Percentiles rank a stretch among this genome's conserved stretches.
These are phyloP conservation scores for Penicillium longicatenatum DNA, from an alignment of 495 filamentous ascomycete species.

Conservation along the genomic window DNA sequence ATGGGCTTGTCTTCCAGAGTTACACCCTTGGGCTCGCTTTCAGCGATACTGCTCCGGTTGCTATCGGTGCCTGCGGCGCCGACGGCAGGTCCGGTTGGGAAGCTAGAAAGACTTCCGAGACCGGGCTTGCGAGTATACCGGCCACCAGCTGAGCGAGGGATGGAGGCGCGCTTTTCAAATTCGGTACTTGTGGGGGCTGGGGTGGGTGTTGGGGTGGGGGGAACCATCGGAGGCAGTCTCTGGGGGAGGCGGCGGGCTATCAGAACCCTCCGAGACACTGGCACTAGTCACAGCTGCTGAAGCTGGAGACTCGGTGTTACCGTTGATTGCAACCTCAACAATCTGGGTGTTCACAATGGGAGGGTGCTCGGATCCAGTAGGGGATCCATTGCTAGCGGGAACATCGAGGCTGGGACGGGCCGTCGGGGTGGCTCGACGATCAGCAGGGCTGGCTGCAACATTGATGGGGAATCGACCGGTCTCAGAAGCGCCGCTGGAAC, in stretches of 20 bases:
- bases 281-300: constrained; percentile 31
- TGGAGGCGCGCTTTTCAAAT: constrained; percentile 51
- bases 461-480: constrained; percentile 80
- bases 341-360: constrained; percentile 34
- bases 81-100: constrained; percentile 30
- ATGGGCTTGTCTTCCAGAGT: constrained; percentile 81
- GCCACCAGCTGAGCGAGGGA: constrained; percentile 36
- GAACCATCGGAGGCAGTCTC: constrained; percentile 41
- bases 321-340: constrained; percentile 36
- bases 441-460: constrained; percentile 58
- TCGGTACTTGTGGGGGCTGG: constrained; percentile 32
- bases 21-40: constrained; percentile 62
- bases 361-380: constrained; percentile 29
- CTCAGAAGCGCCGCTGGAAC: constrained; percentile 73
- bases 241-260: constrained; percentile 35
- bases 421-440: constrained; percentile 47
- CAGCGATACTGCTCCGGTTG: constrained; percentile 47
- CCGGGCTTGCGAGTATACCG: constrained; percentile 42
- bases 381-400: constrained; percentile 42
- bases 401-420: constrained; percentile 63
- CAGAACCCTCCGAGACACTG: constrained; percentile 35
- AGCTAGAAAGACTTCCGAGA: constrained; percentile 47
- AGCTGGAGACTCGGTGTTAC: constrained; percentile 39
- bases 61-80: constrained; percentile 41
- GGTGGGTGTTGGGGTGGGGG: constrained; percentile 42